phyloP scores from a whole-genome alignment of 2,329 filamentous ascomycete genomes.

The Eutypella sp. region DNA sequence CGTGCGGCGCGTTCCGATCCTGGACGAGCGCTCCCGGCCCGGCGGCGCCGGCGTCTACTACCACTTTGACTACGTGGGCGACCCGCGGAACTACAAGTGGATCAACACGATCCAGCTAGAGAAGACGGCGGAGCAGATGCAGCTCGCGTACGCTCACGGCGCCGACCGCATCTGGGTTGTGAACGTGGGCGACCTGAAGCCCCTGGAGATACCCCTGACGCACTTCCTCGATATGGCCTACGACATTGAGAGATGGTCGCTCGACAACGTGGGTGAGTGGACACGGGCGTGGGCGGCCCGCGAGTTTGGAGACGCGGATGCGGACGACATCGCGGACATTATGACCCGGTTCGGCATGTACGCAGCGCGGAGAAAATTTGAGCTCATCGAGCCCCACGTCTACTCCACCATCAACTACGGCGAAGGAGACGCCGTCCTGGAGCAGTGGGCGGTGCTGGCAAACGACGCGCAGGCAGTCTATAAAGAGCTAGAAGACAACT shows the following conservation, averaged over 20 bases:
- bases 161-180: constrained; percentile 60
- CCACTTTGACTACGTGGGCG: constrained; percentile 51
- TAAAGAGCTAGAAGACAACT: constrained; percentile 42
- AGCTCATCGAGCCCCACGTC: constrained; percentile 50
- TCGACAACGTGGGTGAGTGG: constrained; percentile 52
- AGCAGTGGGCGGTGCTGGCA: constrained; percentile 48
- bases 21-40: constrained; percentile 45
- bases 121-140: constrained; percentile 63
- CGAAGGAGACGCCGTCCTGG: constrained; percentile 52
- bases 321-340: constrained; percentile 44
- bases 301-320: constrained; percentile 48
- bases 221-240: constrained; percentile 67
- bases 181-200: constrained; percentile 62
- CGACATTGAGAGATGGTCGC: constrained; percentile 52
- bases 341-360: constrained; percentile 51
- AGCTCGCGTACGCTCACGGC: constrained; percentile 51
- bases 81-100: constrained; percentile 55
- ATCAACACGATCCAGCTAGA: constrained; percentile 63
- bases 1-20: constrained; percentile 51
- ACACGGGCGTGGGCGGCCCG: constrained; percentile 50
- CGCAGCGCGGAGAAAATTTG: constrained; percentile 55
- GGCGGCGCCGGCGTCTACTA: constrained; percentile 59
- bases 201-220: constrained; percentile 58
- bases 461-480: constrained; percentile 52
- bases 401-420: constrained; percentile 58